Percentiles rank a stretch among this genome's conserved stretches.
phyloP scores from a whole-genome alignment of 345 rosid genomes.

The Eucalyptus virginea region DNA sequence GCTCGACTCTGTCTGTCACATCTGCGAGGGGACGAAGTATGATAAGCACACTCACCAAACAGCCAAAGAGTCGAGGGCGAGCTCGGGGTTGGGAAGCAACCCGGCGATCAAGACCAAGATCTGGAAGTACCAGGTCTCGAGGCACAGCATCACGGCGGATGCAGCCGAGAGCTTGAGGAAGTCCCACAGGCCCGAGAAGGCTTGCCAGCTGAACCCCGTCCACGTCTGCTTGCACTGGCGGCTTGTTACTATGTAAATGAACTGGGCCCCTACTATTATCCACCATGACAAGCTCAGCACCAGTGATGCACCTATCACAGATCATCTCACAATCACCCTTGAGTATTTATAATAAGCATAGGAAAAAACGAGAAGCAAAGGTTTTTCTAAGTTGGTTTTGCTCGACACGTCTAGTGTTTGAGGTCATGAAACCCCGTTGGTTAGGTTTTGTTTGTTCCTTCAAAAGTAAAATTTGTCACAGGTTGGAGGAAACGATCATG shows the following conservation, averaged over 20 bases:
- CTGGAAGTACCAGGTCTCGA: constrained; percentile 87
- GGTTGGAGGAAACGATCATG: not conserved
- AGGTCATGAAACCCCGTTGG: not conserved
- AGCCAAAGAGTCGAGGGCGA: constrained; percentile 63
- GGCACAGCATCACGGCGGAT: constrained; percentile 86
- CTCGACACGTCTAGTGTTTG: not conserved
- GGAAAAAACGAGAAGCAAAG: not conserved
- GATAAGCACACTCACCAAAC: constrained; percentile 38
- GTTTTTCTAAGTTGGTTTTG: not conserved
- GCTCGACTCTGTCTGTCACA: not conserved
- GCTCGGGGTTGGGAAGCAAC: constrained; percentile 53
- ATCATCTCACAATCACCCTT: not conserved
- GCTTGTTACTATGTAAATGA: constrained; percentile 33
- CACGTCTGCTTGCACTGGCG: constrained; percentile 45
- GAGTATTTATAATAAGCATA: not conserved
- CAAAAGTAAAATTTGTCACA: not conserved
- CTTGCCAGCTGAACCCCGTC: constrained; percentile 43
- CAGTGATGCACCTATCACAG: constrained; percentile 42
- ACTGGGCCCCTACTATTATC: constrained; percentile 57
- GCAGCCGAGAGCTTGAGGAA: constrained; percentile 58
- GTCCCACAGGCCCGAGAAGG: constrained; percentile 65
- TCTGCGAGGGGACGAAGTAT: not conserved
- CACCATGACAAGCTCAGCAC: constrained; percentile 83
- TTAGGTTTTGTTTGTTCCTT: not conserved
- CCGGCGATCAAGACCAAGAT: constrained; percentile 69